Percentiles rank a stretch among this genome's conserved stretches.
These are phyloP conservation scores for Helotiales sp. DNA, from an alignment of 2,329 filamentous ascomycete genomes.

Conservation along the genomic window DNA sequence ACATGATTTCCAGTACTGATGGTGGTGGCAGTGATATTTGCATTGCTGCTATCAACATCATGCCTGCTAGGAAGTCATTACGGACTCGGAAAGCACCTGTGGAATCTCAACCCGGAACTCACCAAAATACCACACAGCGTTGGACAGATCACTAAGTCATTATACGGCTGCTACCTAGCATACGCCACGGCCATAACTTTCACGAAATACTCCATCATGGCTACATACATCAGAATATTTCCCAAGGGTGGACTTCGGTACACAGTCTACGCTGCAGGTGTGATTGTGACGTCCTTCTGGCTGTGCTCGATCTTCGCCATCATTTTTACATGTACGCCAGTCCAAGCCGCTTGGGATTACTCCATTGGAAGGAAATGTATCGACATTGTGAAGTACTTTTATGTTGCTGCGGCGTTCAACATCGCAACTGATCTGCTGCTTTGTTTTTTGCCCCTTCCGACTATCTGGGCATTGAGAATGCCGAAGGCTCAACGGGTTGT, in stretches of 20 bases:
- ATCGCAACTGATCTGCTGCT: conserved; percentile 27
- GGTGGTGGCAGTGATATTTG: conserved; percentile 24
- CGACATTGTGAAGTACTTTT: conserved; percentile 28
- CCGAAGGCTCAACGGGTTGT: conserved; percentile 23
- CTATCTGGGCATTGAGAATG: conserved; percentile 27
- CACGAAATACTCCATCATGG: conserved; percentile 28
- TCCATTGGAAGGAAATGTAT: conserved; percentile 16
- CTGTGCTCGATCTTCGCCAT: conserved; percentile 27
- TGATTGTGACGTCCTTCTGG: conserved; percentile 20
- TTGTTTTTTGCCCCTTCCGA: conserved; percentile 25
- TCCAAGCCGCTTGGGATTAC: conserved; percentile 26
- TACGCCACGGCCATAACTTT: conserved; percentile 29
- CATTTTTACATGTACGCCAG: conserved; percentile 28
- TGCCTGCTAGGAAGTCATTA: conserved; percentile 20
- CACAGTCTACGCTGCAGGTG: conserved; percentile 7
- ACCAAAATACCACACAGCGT: background rate
- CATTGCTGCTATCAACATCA: conserved; percentile 19
- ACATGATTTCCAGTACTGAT: conserved; percentile 15
- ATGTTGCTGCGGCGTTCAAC: conserved; percentile 21
- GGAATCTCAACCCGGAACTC: conserved; percentile 22
- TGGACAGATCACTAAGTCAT: conserved; percentile 17
- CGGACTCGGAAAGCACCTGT: conserved; percentile 29
- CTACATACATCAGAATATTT: conserved; percentile 28
- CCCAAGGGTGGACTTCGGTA: conserved; percentile 12
- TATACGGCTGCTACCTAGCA: conserved; percentile 23